Evolutionary conservation across 164 flowering plant genomes (phyloP).

Genomic region (Platanus orientalis): DNA sequence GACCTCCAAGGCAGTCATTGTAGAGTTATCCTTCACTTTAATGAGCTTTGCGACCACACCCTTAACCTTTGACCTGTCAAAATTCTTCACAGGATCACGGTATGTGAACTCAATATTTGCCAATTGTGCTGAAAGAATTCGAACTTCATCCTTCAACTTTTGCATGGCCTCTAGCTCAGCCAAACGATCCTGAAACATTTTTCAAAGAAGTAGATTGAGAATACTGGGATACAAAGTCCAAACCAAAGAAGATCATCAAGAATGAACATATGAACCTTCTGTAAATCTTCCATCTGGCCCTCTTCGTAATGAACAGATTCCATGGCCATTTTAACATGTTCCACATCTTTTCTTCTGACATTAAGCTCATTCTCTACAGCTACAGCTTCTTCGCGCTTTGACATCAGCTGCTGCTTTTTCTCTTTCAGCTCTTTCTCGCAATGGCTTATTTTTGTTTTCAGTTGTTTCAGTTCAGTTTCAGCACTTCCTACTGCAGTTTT

Average conservation of each 20-base stretch:
- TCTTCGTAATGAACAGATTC: constrained; percentile 70
- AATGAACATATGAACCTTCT: constrained; percentile 56
- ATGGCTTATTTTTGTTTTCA: constrained; percentile 71
- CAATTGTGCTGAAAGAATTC: constrained; percentile 58
- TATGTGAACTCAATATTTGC: constrained; percentile 74
- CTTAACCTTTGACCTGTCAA: constrained; percentile 91
- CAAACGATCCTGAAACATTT: constrained; percentile 57
- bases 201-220: background rate
- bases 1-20: constrained; percentile 96
- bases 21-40: constrained; percentile 78
- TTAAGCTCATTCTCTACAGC: constrained; percentile 71
- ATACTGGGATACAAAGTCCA: background rate
- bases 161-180: constrained; percentile 61
- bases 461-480: constrained; percentile 81
- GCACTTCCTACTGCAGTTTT: constrained; percentile 84
- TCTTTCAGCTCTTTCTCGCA: constrained; percentile 79
- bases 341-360: constrained; percentile 56
- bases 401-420: constrained; percentile 54
- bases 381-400: constrained; percentile 77
- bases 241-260: too few relatives aligned
- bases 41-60: constrained; percentile 95
- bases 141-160: constrained; percentile 65
- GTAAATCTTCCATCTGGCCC: constrained; percentile 73
- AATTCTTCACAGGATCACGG: constrained; percentile 69
- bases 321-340: constrained; percentile 41